These are phyloP conservation scores for Camelina laxa DNA, from an alignment of 345 rosid species.

Conservation along the genomic window DNA sequence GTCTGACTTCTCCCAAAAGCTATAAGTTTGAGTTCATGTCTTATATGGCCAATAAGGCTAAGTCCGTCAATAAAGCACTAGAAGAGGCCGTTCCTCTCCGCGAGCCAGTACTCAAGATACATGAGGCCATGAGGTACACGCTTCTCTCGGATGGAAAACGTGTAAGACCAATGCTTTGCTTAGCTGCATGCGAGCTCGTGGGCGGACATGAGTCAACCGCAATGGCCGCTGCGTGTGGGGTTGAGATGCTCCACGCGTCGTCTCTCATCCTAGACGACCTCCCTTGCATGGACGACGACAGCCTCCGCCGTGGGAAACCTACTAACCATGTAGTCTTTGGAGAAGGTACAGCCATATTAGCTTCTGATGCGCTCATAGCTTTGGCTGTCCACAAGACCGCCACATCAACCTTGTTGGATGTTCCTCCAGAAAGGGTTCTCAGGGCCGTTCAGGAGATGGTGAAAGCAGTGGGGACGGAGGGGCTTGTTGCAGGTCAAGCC, in stretches of 20 bases:
- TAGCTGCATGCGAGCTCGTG: slow-evolving; percentile 79
- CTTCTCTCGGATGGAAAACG: slow-evolving; percentile 78
- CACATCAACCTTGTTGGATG: slow-evolving; percentile 29
- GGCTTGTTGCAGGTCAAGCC: slow-evolving; percentile 82
- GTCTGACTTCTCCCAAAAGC: not conserved
- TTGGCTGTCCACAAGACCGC: slow-evolving; percentile 56
- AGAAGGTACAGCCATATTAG: slow-evolving; percentile 62
- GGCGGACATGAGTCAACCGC: slow-evolving; percentile 65
- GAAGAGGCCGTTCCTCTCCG: slow-evolving; percentile 59
- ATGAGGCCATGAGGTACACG: slow-evolving; percentile 87
- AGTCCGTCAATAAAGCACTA: slow-evolving; percentile 63
- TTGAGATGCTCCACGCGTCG: slow-evolving; percentile 81
- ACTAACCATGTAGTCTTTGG: slow-evolving; percentile 79
- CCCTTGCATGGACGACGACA: slow-evolving; percentile 84
- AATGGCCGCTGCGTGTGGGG: slow-evolving; percentile 74
- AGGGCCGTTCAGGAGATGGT: slow-evolving; percentile 59
- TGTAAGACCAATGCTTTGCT: slow-evolving; percentile 70
- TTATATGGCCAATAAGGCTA: slow-evolving; percentile 65
- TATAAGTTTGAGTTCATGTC: slow-evolving; percentile 53
- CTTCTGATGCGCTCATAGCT: slow-evolving; percentile 65
- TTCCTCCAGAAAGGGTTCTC: slow-evolving; percentile 49
- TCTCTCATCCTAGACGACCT: slow-evolving; percentile 80
- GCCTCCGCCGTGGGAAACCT: slow-evolving; percentile 78
- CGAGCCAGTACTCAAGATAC: slow-evolving; percentile 65
- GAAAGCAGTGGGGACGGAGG: slow-evolving; percentile 57